Conservation (phyloP, 495 filamentous ascomycete genomes). For the Astrocystis sublimbata region DNA sequence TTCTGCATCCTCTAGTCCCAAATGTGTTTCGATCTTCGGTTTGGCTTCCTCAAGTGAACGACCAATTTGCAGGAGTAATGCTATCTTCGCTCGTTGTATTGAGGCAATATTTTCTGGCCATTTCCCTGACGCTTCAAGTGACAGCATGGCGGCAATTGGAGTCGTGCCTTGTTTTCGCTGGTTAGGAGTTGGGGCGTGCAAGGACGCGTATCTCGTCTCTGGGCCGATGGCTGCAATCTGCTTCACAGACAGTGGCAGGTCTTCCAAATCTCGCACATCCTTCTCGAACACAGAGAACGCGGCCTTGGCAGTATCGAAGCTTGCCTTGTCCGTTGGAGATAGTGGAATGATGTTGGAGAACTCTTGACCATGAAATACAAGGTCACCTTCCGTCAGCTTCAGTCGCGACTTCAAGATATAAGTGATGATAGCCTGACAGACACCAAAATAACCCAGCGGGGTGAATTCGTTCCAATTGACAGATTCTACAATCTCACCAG, state of each 20-base stretch:
- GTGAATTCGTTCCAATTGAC: conserved; percentile 75
- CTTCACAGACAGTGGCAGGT: conserved; percentile 76
- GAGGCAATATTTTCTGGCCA: conserved; percentile 92
- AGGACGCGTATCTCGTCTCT: conserved; percentile 71
- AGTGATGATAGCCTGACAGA: conserved; percentile 76
- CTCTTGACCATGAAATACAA: conserved; percentile 62
- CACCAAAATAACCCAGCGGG: conserved; percentile 49
- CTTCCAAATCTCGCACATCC: conserved; percentile 71
- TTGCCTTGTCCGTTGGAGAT: conserved; percentile 41
- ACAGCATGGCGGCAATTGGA: conserved; percentile 68
- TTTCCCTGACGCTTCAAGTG: conserved; percentile 89
- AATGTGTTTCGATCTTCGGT: conserved; percentile 55
- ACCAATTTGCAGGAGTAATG: conserved; percentile 82
- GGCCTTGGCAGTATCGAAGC: conserved; percentile 54
- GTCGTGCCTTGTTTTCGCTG: conserved; percentile 36
- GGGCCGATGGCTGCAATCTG: conserved; percentile 72
- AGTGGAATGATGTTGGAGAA: conserved; percentile 58
- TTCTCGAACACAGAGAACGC: conserved; percentile 72
- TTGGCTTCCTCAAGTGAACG: conserved; percentile 61
- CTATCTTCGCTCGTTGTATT: conserved; percentile 91
- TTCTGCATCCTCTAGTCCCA: conserved; percentile 79
- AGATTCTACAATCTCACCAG: conserved; percentile 73
- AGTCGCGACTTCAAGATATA: conserved; percentile 69
- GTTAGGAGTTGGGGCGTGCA: conserved; percentile 50
- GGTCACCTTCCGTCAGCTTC: conserved; percentile 49